Evolutionary conservation across 2,329 filamentous ascomycete genomes (phyloP).

Genomic region (Plectosphaerella plurivora): DNA sequence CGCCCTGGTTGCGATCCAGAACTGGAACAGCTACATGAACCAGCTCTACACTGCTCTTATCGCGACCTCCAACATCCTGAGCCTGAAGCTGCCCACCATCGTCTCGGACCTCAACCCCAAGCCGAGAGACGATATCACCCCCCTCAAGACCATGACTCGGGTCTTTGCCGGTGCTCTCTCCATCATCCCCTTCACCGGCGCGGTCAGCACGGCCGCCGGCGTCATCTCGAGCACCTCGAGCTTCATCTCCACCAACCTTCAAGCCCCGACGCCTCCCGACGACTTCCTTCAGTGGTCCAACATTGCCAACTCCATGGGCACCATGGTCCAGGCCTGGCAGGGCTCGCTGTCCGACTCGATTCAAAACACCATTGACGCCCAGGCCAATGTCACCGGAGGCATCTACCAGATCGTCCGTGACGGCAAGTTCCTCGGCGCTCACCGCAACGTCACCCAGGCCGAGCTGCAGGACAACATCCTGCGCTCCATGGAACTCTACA

Average conservation of each 20-base stretch:
- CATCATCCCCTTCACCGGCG: slow-evolving; percentile 7
- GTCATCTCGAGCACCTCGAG: background rate
- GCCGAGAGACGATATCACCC: slow-evolving; percentile 5
- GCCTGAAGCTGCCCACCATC: slow-evolving; percentile 7
- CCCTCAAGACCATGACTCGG: slow-evolving; percentile 6
- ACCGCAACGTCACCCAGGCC: slow-evolving; percentile 9
- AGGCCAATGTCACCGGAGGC: slow-evolving; percentile 3
- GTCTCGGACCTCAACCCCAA: slow-evolving; percentile 10
- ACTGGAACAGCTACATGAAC: slow-evolving; percentile 10
- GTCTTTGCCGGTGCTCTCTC: slow-evolving; percentile 6
- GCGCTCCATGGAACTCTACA: slow-evolving; percentile 5
- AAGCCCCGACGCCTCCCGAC: slow-evolving; percentile 1
- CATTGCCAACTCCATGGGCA: slow-evolving; percentile 2
- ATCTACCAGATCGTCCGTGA: slow-evolving; percentile 3
- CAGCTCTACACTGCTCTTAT: slow-evolving; percentile 8
- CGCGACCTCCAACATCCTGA: slow-evolving; percentile 10
- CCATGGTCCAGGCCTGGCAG: slow-evolving; percentile 6
- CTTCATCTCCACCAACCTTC: slow-evolving; percentile 3
- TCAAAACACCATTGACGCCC: slow-evolving; percentile 8
- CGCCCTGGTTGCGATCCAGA: slow-evolving; percentile 5
- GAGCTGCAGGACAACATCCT: slow-evolving; percentile 7
- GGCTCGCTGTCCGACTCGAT: slow-evolving; percentile 1
- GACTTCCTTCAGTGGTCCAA: slow-evolving; percentile 4
- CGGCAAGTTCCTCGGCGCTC: slow-evolving; percentile 9
- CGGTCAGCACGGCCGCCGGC: background rate